Conservation (phyloP, 106 monocot genomes). For the Ottelia alismoides region DNA sequence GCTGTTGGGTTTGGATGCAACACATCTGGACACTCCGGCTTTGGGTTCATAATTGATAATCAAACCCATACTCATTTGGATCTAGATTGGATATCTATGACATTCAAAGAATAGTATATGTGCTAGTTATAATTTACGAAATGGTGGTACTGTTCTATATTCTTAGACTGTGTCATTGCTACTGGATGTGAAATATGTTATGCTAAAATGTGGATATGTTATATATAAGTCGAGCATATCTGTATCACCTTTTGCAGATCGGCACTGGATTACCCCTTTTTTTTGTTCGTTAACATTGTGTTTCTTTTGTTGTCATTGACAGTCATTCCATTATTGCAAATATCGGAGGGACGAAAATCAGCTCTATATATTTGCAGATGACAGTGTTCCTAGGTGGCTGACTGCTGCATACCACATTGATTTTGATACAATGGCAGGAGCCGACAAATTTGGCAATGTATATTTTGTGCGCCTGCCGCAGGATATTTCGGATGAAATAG, state of each 20-base stretch:
- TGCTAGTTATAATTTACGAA: too few species aligned
- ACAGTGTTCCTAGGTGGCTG: conserved; percentile 86
- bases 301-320: conserved; percentile 14
- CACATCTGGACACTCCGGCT: too few species aligned
- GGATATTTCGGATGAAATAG: conserved; percentile 93
- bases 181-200: too few species aligned
- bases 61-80: too few species aligned
- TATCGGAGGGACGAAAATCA: conserved; percentile 91
- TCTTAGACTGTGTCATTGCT: too few species aligned
- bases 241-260: neutral
- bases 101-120: too few species aligned
- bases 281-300: conserved; percentile 3
- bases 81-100: too few species aligned
- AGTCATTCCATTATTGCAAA: conserved; percentile 99
- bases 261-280: neutral
- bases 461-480: conserved; percentile 87
- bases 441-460: conserved; percentile 94
- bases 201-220: too few species aligned
- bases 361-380: conserved; percentile 93
- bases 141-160: too few species aligned
- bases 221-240: too few species aligned
- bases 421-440: conserved; percentile 97
- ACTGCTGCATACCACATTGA: conserved; percentile 88
- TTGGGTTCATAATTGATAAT: too few species aligned
- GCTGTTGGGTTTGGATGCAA: too few species aligned